A percentile compares a stretch with the other conserved stretches of the same genome.
Evolutionary conservation across 2,329 filamentous ascomycete genomes (phyloP).

Genomic region (Raffaelea deltoideospora): DNA sequence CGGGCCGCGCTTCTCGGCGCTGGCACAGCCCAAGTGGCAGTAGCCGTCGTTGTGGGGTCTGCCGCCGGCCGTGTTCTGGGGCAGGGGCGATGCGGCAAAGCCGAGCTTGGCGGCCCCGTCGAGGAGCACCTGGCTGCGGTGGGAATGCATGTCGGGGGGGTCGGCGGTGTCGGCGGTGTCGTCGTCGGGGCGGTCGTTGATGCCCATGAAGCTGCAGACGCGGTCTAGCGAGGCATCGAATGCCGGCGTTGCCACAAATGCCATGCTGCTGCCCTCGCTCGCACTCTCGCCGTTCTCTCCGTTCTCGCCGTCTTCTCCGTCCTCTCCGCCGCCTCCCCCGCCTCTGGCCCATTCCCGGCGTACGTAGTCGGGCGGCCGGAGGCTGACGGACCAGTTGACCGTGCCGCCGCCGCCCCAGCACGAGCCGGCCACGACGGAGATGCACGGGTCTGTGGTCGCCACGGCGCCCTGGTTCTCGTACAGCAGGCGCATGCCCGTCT

Average conservation of each 20-base stretch:
- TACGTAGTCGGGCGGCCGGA: constrained; percentile 58
- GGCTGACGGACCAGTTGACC: constrained; percentile 63
- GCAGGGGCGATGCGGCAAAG: constrained; percentile 51
- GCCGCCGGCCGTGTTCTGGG: constrained; percentile 60
- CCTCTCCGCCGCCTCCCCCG: too few relatives aligned
- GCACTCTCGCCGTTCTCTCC: too few relatives aligned
- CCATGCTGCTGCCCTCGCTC: constrained; percentile 23
- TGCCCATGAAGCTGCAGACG: constrained; percentile 68
- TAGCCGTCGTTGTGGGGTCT: constrained; percentile 59
- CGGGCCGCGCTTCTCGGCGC: constrained; percentile 65
- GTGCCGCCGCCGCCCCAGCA: constrained; percentile 79
- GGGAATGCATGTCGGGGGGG: constrained; percentile 43
- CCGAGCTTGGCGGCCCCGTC: constrained; percentile 62
- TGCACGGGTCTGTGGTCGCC: constrained; percentile 38
- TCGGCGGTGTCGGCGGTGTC: background rate
- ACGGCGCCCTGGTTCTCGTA: constrained; percentile 53
- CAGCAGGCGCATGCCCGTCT: constrained; percentile 43
- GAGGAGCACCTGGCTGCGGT: constrained; percentile 54
- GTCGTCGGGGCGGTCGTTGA: constrained; percentile 44
- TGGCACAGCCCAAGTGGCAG: constrained; percentile 45
- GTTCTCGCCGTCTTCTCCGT: too few relatives aligned
- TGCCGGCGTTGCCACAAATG: constrained; percentile 56
- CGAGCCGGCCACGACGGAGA: constrained; percentile 50
- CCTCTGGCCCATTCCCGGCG: constrained; percentile 64
- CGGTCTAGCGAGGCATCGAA: constrained; percentile 70